Percentiles rank a stretch among this genome's conserved stretches.
Conservation (phyloP, 441 rosid species). For the Corymbia calophylla region DNA sequence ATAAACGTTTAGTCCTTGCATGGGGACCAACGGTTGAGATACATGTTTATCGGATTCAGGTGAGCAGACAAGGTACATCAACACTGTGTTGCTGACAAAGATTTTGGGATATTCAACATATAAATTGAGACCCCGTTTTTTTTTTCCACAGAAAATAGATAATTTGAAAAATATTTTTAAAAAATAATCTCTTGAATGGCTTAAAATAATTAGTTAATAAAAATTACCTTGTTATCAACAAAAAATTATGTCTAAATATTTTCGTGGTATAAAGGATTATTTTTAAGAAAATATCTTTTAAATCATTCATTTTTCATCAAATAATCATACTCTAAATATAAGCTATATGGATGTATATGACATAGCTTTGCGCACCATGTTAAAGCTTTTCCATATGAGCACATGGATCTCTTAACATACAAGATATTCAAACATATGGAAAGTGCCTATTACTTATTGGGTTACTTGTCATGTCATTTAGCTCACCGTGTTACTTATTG, state of each 20-base stretch:
- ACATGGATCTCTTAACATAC: background rate
- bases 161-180: too few relatives aligned
- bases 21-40: background rate
- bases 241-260: background rate
- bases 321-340: accelerated
- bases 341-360: background rate
- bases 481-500: background rate
- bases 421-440: accelerated
- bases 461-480: background rate
- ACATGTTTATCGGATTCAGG: background rate
- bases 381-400: background rate
- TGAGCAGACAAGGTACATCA: background rate
- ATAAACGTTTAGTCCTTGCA: background rate
- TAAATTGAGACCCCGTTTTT: background rate
- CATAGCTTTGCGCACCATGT: accelerated
- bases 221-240: background rate
- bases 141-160: accelerated
- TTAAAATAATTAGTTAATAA: too few relatives aligned
- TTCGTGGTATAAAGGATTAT: accelerated
- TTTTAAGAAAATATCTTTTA: accelerated
- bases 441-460: background rate
- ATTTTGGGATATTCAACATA: background rate
- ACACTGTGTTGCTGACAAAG: background rate
- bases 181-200: accelerated
- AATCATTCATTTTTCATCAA: accelerated